Base-by-base conservation (phyloP, 2,329 filamentous ascomycete genomes). In the Rutstroemia sp. region DNA sequence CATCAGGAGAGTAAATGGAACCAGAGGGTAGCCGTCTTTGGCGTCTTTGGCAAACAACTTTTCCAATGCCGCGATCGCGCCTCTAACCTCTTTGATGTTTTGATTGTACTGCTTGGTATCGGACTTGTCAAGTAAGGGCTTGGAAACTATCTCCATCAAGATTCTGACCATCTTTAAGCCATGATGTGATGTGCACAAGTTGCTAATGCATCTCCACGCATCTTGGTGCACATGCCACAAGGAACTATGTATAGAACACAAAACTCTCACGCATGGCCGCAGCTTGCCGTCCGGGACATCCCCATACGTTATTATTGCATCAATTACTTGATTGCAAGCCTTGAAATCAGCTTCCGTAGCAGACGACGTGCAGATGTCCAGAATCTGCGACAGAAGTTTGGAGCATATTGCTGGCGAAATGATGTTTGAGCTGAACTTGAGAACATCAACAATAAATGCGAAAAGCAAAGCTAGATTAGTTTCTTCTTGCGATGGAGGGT, bases 401-500 rank as follows among this genome's bases (percentile, higher is more conserved):
- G 77, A 77, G 19, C 87, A 76, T 47, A 85, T 80, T 34, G 77
- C 71, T 61, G 88, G 84, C 61, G 79, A 79, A 23, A 86, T 82
- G 34, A 83, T 78, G 62, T 85, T 86, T 69, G 84, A 87, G 67
- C 86, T 89, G 74, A 88, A 91, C 67, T 88, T 90, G 72, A 88
- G 82, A 54, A 89, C 77, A 60, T 88, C 82, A 57, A 79, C 78
- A 54, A 87, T 76, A 62, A 85, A 87, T 12, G 74, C 71, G 65
- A 90, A 90, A 2, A 90, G 71, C 49, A 80, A 78, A 2, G 78
- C 73, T 53, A 91, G 74, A 64, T 82, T 84, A 61, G 79, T 78
- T 59, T 87, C 83, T 65, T 85, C 82, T 27, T 73, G 76, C 23
- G 67, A 60, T 51, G 72, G 69, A 7, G 70, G 66, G 61, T 65